A percentile compares a stretch with the other conserved stretches of the same genome.
phyloP scores from a whole-genome alignment of 1,284 basidiomycete species.

The Phlebopus sp. region DNA sequence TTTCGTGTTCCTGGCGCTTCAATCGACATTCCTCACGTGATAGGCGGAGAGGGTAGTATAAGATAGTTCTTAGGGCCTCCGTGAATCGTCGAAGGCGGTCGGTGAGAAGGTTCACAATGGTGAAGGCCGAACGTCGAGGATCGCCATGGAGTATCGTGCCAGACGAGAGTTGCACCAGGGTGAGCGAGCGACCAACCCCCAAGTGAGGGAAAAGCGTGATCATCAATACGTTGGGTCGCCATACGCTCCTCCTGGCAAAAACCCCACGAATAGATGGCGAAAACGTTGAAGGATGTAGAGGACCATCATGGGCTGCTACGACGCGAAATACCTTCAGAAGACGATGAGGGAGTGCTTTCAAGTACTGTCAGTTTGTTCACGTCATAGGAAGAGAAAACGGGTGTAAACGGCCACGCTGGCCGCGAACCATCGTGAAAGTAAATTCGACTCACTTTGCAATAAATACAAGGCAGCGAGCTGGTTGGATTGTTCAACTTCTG shows the following conservation, averaged over 20 bases:
- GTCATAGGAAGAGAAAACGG: conserved; percentile 1
- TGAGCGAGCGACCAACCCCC: conserved; percentile 14
- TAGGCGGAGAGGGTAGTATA: conserved; percentile 36
- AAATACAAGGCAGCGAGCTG: conserved; percentile 53
- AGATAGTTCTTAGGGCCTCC: conserved; percentile 9
- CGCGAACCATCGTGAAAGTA: background rate
- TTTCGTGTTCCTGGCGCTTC: conserved; percentile 56
- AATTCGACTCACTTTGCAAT: conserved; percentile 57
- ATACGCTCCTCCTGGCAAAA: conserved; percentile 42
- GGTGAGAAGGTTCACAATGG: conserved; percentile 6
- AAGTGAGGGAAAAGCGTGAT: conserved; percentile 67
- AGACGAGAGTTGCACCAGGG: conserved; percentile 12
- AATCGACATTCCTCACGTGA: conserved; percentile 61
- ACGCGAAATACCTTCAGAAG: conserved; percentile 46
- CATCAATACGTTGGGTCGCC: conserved; percentile 47
- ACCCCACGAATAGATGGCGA: conserved; percentile 49
- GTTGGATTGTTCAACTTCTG: conserved; percentile 56
- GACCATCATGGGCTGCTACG: conserved; percentile 45
- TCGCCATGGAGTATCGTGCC: conserved; percentile 1
- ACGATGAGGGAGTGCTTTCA: conserved; percentile 56
- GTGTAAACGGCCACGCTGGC: background rate
- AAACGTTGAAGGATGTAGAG: conserved; percentile 45
- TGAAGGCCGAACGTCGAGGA: conserved; percentile 7
- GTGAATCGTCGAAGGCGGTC: conserved; percentile 11
- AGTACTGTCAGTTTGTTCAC: conserved; percentile 7